A percentile compares a stretch with the other conserved stretches of the same genome.
Evolutionary conservation across 306 rosid genomes (phyloP).

Genomic region (Corylus avellana): DNA sequence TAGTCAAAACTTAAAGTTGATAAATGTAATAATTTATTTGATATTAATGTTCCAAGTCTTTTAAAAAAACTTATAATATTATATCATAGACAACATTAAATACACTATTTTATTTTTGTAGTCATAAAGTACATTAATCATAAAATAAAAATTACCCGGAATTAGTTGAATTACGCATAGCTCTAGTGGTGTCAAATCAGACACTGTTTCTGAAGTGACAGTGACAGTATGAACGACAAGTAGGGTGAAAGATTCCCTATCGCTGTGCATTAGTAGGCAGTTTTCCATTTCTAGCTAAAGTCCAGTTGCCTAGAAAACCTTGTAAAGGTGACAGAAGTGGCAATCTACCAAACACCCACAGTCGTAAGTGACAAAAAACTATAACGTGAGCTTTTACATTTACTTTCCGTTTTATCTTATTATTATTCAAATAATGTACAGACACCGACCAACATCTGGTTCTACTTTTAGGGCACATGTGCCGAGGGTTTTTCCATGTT

Average conservation of each 20-base stretch:
- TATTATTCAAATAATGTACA: background rate
- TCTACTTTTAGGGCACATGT: slow-evolving; percentile 30
- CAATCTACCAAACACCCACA: slow-evolving; percentile 19
- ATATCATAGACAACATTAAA: no score
- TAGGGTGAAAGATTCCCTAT: slow-evolving; percentile 19
- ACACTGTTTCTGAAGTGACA: background rate
- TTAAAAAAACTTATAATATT: no score
- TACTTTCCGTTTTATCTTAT: background rate
- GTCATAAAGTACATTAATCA: no score
- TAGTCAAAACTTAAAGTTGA: no score
- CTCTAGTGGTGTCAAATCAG: no score
- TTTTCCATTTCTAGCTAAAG: slow-evolving; percentile 28
- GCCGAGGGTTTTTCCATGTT: background rate
- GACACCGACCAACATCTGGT: slow-evolving; percentile 32
- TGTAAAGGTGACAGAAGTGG: slow-evolving; percentile 21
- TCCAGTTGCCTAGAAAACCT: slow-evolving; percentile 16
- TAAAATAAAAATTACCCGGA: no score
- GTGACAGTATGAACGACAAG: background rate
- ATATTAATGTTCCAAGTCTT: no score
- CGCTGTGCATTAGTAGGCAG: slow-evolving; percentile 28
- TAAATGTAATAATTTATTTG: no score
- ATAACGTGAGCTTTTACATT: background rate
- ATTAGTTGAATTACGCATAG: no score
- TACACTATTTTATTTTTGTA: no score
- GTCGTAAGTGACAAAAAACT: background rate